These are phyloP conservation scores for Penicillium cinerascens DNA, from an alignment of 495 filamentous ascomycete species.

Conservation along the genomic window DNA sequence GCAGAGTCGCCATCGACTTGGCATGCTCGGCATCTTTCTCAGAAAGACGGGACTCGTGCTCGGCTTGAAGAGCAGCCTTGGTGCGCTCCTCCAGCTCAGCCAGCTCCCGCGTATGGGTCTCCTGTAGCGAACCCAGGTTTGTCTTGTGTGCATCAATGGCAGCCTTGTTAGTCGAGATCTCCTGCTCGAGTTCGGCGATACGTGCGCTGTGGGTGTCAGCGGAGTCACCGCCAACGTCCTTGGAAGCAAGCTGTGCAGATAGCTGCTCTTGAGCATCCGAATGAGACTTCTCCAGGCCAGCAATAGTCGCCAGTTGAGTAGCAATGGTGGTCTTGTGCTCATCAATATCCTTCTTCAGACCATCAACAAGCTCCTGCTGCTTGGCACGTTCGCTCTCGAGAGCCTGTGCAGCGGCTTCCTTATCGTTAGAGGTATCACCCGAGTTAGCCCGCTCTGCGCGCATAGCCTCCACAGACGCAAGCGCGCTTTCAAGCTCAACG, in stretches of 20 bases:
- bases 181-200: slow-evolving; percentile 53
- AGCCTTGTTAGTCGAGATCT: slow-evolving; percentile 54
- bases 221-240: slow-evolving; percentile 32
- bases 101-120: slow-evolving; percentile 52
- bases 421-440: slow-evolving; percentile 36
- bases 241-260: slow-evolving; percentile 34
- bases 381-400: slow-evolving; percentile 51
- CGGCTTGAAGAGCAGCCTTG: slow-evolving; percentile 38
- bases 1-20: slow-evolving; percentile 55
- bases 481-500: slow-evolving; percentile 59
- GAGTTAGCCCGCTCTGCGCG: slow-evolving; percentile 36
- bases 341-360: slow-evolving; percentile 70
- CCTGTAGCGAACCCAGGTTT: slow-evolving; percentile 50
- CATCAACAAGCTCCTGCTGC: slow-evolving; percentile 63
- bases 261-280: slow-evolving; percentile 56
- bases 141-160: slow-evolving; percentile 51
- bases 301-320: slow-evolving; percentile 58
- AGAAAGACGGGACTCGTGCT: slow-evolving; percentile 43
- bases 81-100: slow-evolving; percentile 43
- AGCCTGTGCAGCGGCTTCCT: slow-evolving; percentile 42
- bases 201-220: slow-evolving; percentile 50
- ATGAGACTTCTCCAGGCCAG: slow-evolving; percentile 63
- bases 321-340: slow-evolving; percentile 71
- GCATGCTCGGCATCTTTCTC: slow-evolving; percentile 56
- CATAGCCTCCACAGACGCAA: slow-evolving; percentile 47